Percentiles rank a stretch among this genome's conserved stretches.
phyloP scores from a whole-genome alignment of 768 basidiomycete species.

The Collybia mongolica region DNA sequence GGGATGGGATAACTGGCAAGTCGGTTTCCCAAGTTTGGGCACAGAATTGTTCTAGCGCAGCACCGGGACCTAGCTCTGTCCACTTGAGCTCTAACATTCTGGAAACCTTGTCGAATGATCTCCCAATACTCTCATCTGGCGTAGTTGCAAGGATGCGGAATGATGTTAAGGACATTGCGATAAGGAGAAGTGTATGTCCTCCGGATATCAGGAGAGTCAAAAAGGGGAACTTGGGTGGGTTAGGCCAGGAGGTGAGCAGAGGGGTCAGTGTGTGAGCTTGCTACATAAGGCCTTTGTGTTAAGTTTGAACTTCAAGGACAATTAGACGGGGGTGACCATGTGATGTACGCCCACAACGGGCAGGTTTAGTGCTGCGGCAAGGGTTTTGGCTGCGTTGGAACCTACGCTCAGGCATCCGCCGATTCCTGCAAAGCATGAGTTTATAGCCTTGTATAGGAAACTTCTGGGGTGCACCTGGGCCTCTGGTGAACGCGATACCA shows the following conservation, averaged over 20 bases:
- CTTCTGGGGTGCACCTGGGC: conserved; percentile 53
- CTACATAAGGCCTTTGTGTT: conserved; percentile 33
- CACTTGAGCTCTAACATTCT: conserved; percentile 67
- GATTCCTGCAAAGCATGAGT: conserved; percentile 48
- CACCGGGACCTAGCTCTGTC: conserved; percentile 65
- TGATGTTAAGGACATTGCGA: conserved; percentile 54
- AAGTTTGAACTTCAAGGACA: neutral
- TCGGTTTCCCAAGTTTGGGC: conserved; percentile 27
- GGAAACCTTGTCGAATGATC: conserved; percentile 82
- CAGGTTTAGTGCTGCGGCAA: conserved; percentile 76
- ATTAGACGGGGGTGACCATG: conserved; percentile 58
- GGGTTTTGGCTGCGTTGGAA: conserved; percentile 78
- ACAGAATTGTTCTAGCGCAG: conserved; percentile 78
- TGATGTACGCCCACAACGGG: conserved; percentile 92
- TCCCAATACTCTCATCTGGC: conserved; percentile 72
- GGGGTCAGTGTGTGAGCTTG: conserved; percentile 93
- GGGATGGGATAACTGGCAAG: conserved; percentile 30
- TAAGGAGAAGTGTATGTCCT: conserved; percentile 89
- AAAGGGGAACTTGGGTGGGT: conserved; percentile 74
- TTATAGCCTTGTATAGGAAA: conserved; percentile 6
- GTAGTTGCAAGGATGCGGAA: conserved; percentile 78
- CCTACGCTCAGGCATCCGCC: conserved; percentile 78
- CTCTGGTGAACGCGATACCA: conserved; percentile 89
- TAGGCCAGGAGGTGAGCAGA: conserved; percentile 55
- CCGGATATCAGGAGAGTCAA: conserved; percentile 87